These are phyloP conservation scores for Orbilia javanica DNA, from an alignment of 2,329 filamentous ascomycete species.

Conservation along the genomic window DNA sequence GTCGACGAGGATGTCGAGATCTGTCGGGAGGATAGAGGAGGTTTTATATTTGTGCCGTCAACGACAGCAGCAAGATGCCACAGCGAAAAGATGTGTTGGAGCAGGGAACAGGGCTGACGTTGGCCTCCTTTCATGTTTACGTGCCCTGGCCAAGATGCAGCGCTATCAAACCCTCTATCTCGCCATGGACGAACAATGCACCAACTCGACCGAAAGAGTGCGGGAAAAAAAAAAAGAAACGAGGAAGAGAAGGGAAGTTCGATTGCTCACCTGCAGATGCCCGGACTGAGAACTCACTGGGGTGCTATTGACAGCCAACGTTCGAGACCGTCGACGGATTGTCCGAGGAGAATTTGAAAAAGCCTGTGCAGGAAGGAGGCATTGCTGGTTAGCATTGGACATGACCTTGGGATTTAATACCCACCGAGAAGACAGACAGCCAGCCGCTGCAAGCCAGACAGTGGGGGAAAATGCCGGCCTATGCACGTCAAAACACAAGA, in stretches of 20 bases:
- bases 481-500: slow-evolving; percentile 54
- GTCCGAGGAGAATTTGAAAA: slow-evolving; percentile 26
- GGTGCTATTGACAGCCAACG: neutral
- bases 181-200: neutral
- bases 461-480: slow-evolving; percentile 31
- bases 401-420: slow-evolving; percentile 41
- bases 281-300: slow-evolving; percentile 19
- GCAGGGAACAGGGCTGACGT: slow-evolving; percentile 29
- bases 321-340: slow-evolving; percentile 45
- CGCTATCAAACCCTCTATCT: neutral
- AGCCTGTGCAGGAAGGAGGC: slow-evolving; percentile 43
- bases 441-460: slow-evolving; percentile 20
- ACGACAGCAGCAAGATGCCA: neutral
- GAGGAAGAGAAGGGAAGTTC: slow-evolving; percentile 6
- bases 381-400: slow-evolving; percentile 33
- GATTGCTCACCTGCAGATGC: slow-evolving; percentile 12
- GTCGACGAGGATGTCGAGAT: neutral
- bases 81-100: slow-evolving; percentile 15
- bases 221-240: neutral
- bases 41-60: neutral
- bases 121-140: slow-evolving; percentile 5
- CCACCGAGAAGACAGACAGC: neutral
- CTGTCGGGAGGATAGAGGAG: neutral
- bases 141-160: neutral
- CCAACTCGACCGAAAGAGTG: neutral